Conservation (phyloP, 2,329 filamentous ascomycete species). For the Sporothrix sp. region DNA sequence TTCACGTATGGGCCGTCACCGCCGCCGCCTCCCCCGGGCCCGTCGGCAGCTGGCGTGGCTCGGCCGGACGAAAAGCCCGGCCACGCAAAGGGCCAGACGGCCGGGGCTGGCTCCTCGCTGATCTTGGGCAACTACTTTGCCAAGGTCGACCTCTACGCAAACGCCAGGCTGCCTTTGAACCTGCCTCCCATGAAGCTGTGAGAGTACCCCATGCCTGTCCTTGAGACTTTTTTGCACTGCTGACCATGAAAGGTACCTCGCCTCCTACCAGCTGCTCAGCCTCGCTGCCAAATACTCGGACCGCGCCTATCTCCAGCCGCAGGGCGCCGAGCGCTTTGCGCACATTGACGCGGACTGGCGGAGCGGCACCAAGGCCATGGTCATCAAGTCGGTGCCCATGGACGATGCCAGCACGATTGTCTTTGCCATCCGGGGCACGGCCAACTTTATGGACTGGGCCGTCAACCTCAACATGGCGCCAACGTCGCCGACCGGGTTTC, state of each 20-base stretch:
- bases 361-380: slow-evolving; percentile 74
- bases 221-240: not conserved
- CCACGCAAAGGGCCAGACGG: slow-evolving; percentile 28
- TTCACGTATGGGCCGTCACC: slow-evolving; percentile 29
- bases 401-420: slow-evolving; percentile 72
- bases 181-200: slow-evolving; percentile 60
- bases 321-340: slow-evolving; percentile 52
- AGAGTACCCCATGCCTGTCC: slow-evolving; percentile 21
- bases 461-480: slow-evolving; percentile 69
- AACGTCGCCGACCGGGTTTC: slow-evolving; percentile 54
- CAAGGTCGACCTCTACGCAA: slow-evolving; percentile 70
- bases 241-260: slow-evolving; percentile 45
- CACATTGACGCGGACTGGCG: slow-evolving; percentile 63
- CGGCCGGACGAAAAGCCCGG: not conserved
- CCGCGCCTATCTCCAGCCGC: slow-evolving; percentile 59
- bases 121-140: slow-evolving; percentile 53
- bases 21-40: not conserved
- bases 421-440: slow-evolving; percentile 72
- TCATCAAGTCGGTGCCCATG: slow-evolving; percentile 69
- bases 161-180: slow-evolving; percentile 60
- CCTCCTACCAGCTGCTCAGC: slow-evolving; percentile 67
- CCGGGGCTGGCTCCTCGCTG: slow-evolving; percentile 25
- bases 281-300: slow-evolving; percentile 71
- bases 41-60: not conserved
- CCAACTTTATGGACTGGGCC: slow-evolving; percentile 76